Evolutionary conservation across 1,284 basidiomycete genomes (phyloP).

Genomic region (Cryptococcus floricola): DNA sequence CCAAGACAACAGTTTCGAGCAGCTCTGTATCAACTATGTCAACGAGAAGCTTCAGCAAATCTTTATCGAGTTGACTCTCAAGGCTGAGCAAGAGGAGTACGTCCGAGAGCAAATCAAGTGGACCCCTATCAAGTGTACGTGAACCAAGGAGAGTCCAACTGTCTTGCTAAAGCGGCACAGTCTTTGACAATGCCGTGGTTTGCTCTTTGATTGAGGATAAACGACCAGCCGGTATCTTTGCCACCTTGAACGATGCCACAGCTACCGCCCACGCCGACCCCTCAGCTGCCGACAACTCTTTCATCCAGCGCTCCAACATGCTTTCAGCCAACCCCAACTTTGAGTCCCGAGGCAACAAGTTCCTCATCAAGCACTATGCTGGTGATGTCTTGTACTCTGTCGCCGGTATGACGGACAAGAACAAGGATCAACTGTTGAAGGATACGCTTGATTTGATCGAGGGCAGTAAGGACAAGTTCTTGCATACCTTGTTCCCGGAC

Average conservation of each 20-base stretch:
- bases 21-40: conserved; percentile 99
- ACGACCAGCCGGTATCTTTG: conserved; percentile 94
- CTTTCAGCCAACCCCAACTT: conserved; percentile 83
- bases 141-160: background rate
- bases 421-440: conserved; percentile 95
- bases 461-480: conserved; percentile 72
- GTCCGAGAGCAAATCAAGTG: conserved; percentile 98
- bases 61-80: conserved; percentile 97
- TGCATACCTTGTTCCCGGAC: conserved; percentile 88
- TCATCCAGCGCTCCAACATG: conserved; percentile 82
- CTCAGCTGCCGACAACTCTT: conserved; percentile 92
- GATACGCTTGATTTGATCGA: conserved; percentile 89
- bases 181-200: conserved; percentile 62
- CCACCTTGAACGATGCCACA: conserved; percentile 95
- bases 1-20: conserved; percentile 93
- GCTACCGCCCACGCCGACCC: conserved; percentile 98
- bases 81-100: conserved; percentile 99
- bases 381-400: conserved; percentile 99
- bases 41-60: conserved; percentile 99
- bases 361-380: conserved; percentile 90
- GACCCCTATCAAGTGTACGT: conserved; percentile 86
- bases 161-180: conserved; percentile 17
- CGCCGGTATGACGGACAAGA: conserved; percentile 98
- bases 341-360: conserved; percentile 84
- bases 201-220: conserved; percentile 97